Base-by-base conservation (phyloP, 257 asterid species). In the Jacaranda copaia region DNA sequence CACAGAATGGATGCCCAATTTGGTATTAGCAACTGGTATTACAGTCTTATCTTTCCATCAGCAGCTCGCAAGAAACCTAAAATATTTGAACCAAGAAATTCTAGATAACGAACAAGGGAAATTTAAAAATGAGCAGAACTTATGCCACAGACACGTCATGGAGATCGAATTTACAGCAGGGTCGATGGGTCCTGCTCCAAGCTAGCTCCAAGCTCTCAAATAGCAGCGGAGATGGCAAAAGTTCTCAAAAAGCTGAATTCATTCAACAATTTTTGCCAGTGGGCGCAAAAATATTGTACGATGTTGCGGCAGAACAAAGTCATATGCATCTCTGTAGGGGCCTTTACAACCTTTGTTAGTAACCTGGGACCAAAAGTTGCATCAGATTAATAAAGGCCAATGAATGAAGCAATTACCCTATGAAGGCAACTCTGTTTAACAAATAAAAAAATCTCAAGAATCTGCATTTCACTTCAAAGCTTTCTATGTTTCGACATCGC, bases 361-460 rank as follows among this genome's bases (percentile, higher is more conserved):
- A 25, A 25, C 32, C 32, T 25, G 32, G 32, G 32, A 25, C 32
- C 32, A 25, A 25, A 25, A 25, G 32, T 25, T 48, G 75, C 68
- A 58, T 14, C 80, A 55, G 40, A 62, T 38, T 25, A 73, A 70
- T 5, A 52, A 79, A 74, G 25, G 48, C 70, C 20, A 10, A 38
- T n/a, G 14, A 18, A 79, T 42, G 49, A 2, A 64, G 75, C 78
- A 53, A 49, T 51, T 15, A 51, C 38, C 36, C 79, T 55, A 25
- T 1, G 32, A 25, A 25, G 32, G 32, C 32, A 25, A 35, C 43
- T 16, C 38, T 11, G n/a, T 59, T 36, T 84, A 80, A 86, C 84
- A 79, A 87, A 84, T 81, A 51, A 86, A 88, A 87, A 80, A 82
- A 89, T 88, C 77, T 65, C 80, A 77, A 65, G 64, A 67, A 76